Evolutionary conservation across 2,329 filamentous ascomycete species (phyloP).

Genomic region (Canariomyces notabilis): DNA sequence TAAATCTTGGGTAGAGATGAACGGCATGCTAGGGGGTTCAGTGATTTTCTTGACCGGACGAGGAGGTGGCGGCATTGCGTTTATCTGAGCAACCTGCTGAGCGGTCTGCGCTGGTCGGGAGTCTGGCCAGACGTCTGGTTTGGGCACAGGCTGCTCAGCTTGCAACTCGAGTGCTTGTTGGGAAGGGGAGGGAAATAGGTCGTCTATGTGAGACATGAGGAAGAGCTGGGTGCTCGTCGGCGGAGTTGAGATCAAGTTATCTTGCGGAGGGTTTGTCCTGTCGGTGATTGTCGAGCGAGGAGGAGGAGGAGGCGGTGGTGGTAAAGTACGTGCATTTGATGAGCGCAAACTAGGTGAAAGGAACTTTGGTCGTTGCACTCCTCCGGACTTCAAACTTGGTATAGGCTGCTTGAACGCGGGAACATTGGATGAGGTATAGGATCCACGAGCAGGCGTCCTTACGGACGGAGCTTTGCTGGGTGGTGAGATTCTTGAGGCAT

Average conservation of each 20-base stretch:
- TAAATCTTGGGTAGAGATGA: conserved; percentile 43
- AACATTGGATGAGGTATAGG: neutral
- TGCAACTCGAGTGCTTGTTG: conserved; percentile 51
- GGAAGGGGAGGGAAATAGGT: conserved; percentile 29
- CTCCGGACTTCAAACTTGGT: neutral
- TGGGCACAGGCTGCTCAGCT: conserved; percentile 26
- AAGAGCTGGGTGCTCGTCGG: conserved; percentile 20
- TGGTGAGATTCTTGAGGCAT: neutral
- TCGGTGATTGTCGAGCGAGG: neutral
- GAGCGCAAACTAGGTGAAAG: conserved; percentile 1
- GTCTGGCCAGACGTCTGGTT: neutral
- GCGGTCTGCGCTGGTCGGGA: neutral
- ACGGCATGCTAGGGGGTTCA: conserved; percentile 25
- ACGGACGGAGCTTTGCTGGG: neutral
- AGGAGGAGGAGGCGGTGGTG: too few species aligned
- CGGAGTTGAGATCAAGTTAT: neutral
- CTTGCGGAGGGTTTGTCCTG: neutral
- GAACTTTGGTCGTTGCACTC: conserved; percentile 11
- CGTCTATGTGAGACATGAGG: conserved; percentile 18
- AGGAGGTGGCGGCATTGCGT: neutral
- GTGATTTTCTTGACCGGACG: neutral
- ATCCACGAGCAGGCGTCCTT: neutral
- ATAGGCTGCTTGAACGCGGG: conserved; percentile 5
- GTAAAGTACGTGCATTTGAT: neutral
- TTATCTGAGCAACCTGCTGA: neutral